phyloP scores from a whole-genome alignment of 2,329 filamentous ascomycete species.

The Lasiodiplodia sp. region DNA sequence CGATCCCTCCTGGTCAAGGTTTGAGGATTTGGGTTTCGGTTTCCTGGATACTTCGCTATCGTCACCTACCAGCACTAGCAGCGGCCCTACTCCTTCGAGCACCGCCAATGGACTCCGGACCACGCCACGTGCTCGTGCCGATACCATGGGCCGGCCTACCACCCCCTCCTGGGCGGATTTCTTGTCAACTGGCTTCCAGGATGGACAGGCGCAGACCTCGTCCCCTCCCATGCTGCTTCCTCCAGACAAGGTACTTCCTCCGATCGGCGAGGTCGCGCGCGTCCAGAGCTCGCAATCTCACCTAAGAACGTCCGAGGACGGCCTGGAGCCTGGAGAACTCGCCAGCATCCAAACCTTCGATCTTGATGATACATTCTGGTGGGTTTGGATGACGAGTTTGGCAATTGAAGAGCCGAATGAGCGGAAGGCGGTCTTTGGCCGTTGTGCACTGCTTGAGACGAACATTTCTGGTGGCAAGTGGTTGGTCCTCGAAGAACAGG shows the following conservation, averaged over 20 bases:
- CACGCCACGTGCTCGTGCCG: constrained; percentile 71
- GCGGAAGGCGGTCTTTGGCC: constrained; percentile 90
- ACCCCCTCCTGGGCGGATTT: constrained; percentile 99
- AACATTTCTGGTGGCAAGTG: constrained; percentile 81
- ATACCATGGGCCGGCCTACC: constrained; percentile 78
- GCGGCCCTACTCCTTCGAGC: constrained; percentile 34
- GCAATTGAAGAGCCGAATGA: constrained; percentile 85
- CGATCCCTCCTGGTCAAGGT: constrained; percentile 95
- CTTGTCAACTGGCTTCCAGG: constrained; percentile 84
- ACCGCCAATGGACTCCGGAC: constrained; percentile 62
- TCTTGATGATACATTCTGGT: constrained; percentile 97
- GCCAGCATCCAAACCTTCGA: constrained; percentile 88
- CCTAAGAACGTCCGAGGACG: constrained; percentile 64
- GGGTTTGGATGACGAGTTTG: constrained; percentile 98
- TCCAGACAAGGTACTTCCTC: constrained; percentile 88
- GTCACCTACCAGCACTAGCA: constrained; percentile 37
- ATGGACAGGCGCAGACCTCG: constrained; percentile 71
- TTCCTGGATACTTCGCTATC: constrained; percentile 67
- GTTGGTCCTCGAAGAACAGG: constrained; percentile 95
- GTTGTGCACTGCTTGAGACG: constrained; percentile 92
- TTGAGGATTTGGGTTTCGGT: constrained; percentile 92
- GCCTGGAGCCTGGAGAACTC: constrained; percentile 88
- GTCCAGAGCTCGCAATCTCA: constrained; percentile 90
- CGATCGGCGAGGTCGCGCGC: constrained; percentile 71
- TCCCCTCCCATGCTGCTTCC: constrained; percentile 79